Evolutionary conservation across 179 eudicot species (phyloP).

Genomic region (Camellia oleifera): DNA sequence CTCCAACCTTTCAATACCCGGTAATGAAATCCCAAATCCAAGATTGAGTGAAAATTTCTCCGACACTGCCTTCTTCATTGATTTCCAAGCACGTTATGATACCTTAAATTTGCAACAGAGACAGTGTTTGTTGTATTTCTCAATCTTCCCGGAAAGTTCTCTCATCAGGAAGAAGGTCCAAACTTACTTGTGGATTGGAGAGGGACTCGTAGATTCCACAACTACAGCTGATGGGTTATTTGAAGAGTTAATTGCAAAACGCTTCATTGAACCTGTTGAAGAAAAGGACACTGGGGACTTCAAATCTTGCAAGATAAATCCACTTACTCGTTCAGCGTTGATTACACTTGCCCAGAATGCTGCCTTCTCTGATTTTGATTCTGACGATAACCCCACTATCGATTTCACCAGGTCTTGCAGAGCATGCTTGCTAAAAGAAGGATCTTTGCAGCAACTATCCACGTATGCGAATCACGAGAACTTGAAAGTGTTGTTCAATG

Average conservation of each 20-base stretch:
- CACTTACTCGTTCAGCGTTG: background rate
- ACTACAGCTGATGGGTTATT: background rate
- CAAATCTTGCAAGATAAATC: background rate
- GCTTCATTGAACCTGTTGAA: background rate
- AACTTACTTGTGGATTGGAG: background rate
- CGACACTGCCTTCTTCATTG: background rate
- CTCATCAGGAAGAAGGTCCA: background rate
- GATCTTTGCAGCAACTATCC: background rate
- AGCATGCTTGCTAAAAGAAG: background rate
- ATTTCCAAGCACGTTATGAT: background rate
- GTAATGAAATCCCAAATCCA: background rate
- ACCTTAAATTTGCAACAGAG: background rate
- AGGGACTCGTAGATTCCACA: background rate
- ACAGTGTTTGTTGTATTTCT: background rate
- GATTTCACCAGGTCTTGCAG: background rate
- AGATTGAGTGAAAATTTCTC: background rate
- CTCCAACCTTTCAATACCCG: background rate
- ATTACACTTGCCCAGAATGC: background rate
- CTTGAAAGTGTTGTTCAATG: background rate
- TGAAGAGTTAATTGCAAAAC: background rate
- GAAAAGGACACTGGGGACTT: background rate
- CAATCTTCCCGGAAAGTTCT: background rate
- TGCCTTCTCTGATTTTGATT: background rate
- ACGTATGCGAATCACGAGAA: background rate
- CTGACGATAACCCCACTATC: background rate